Conservation (phyloP, 139 green algal species). For the Chlamydomonas applanata region DNA sequence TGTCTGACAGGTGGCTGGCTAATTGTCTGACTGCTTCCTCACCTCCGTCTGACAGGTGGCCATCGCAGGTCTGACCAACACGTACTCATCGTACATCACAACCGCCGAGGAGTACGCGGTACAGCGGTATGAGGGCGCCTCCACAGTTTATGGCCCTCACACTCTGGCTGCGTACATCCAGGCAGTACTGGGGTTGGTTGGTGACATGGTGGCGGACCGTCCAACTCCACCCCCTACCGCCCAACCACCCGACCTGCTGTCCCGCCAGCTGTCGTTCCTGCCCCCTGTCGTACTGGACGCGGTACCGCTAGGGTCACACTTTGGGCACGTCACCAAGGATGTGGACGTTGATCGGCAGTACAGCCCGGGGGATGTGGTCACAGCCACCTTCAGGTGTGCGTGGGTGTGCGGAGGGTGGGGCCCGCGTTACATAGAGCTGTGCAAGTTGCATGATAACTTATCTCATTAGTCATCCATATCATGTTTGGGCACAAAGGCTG, state of each 20-base stretch:
- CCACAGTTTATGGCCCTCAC: conserved; percentile 80
- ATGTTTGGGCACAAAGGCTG: no score
- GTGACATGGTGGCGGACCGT: neutral
- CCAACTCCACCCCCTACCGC: neutral
- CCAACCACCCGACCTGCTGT: conserved; percentile 61
- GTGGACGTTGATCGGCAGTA: conserved; percentile 26
- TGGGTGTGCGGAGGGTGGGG: neutral
- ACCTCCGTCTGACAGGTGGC: no score
- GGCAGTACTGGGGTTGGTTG: conserved; percentile 7
- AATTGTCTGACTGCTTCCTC: no score
- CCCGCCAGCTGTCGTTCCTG: conserved; percentile 63
- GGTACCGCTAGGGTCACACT: conserved; percentile 43
- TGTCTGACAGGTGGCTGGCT: no score
- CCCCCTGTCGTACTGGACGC: conserved; percentile 71
- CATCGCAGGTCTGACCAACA: conserved; percentile 67
- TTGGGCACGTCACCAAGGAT: conserved; percentile 63
- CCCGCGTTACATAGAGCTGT: no score
- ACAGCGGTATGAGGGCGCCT: conserved; percentile 85
- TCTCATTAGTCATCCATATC: no score
- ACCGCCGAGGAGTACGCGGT: conserved; percentile 82
- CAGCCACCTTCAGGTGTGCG: conserved; percentile 52
- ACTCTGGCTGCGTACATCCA: conserved; percentile 91
- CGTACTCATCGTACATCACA: conserved; percentile 81
- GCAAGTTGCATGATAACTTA: no score
- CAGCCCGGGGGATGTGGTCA: conserved; percentile 36